phyloP scores from a whole-genome alignment of 129 eudicot genomes.

The Scalesia atractyloides region DNA sequence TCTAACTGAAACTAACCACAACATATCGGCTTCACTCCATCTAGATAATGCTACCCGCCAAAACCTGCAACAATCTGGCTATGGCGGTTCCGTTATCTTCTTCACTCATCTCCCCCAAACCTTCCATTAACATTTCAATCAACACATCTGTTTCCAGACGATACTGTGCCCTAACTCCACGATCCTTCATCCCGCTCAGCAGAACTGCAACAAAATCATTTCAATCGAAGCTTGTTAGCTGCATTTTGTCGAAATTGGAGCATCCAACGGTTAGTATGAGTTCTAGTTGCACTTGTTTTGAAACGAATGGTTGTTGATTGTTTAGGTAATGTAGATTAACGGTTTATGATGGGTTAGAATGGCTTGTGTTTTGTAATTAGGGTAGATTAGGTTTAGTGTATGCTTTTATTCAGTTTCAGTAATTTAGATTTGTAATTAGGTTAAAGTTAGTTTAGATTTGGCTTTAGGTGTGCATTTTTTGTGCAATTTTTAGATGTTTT shows the following conservation, averaged over 20 bases:
- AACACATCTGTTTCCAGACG: constrained; percentile 32
- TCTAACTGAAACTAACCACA: constrained; percentile 23
- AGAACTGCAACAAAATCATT: constrained; percentile 22
- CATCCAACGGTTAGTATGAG: constrained; percentile 50
- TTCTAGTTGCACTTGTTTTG: background rate
- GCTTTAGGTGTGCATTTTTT: background rate
- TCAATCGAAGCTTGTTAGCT: constrained; percentile 37
- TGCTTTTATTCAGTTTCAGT: background rate
- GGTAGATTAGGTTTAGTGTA: constrained; percentile 1
- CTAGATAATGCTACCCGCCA: constrained; percentile 38
- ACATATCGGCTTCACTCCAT: constrained; percentile 58
- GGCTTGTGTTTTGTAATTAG: background rate
- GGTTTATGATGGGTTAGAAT: background rate
- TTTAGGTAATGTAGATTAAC: background rate
- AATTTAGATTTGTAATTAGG: background rate
- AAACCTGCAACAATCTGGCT: constrained; percentile 36
- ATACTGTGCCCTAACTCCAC: constrained; percentile 25
- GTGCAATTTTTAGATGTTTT: constrained; percentile 8
- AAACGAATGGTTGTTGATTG: background rate
- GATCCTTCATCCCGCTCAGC: constrained; percentile 26
- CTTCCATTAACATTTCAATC: constrained; percentile 24
- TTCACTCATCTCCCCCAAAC: constrained; percentile 44
- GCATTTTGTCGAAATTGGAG: constrained; percentile 47
- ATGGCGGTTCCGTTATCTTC: constrained; percentile 67
- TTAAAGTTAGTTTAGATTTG: constrained; percentile 8